Evolutionary conservation across 306 rosid species (phyloP).

Genomic region (Vicia faba): DNA sequence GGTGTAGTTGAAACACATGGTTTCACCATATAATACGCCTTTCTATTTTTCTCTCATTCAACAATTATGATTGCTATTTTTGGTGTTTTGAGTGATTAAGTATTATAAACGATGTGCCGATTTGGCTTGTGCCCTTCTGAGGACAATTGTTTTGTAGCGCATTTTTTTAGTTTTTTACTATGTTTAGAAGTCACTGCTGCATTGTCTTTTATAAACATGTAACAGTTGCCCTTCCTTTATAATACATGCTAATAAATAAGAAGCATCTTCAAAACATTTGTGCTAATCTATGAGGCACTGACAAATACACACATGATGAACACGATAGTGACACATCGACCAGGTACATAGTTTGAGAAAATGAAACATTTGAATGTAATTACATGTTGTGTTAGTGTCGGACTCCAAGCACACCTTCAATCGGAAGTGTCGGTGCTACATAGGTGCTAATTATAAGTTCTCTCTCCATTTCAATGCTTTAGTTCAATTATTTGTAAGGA

Average conservation of each 20-base stretch:
- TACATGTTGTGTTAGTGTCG: background rate
- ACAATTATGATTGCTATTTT: constrained; percentile 4
- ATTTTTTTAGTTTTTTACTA: background rate
- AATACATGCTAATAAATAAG: constrained; percentile 23
- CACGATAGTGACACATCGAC: background rate
- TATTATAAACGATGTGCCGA: constrained; percentile 30
- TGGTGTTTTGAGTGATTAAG: constrained; percentile 19
- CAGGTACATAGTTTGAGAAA: background rate
- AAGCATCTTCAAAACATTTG: constrained; percentile 24
- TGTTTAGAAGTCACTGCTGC: constrained; percentile 14
- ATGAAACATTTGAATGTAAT: background rate
- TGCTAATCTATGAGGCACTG: background rate
- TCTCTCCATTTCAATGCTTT: constrained; percentile 8
- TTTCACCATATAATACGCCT: background rate
- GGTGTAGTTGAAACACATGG: background rate
- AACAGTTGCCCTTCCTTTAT: constrained; percentile 12
- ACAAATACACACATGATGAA: background rate
- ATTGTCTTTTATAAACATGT: constrained; percentile 13
- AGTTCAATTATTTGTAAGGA: constrained; percentile 32
- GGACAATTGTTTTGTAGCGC: constrained; percentile 2
- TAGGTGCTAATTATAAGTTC: background rate
- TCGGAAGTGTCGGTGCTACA: background rate
- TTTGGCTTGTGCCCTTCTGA: constrained; percentile 16
- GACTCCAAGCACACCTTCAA: background rate
- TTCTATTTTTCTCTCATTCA: background rate